Conservation (phyloP, 2,329 filamentous ascomycete genomes). For the Hypoxylon sp. region DNA sequence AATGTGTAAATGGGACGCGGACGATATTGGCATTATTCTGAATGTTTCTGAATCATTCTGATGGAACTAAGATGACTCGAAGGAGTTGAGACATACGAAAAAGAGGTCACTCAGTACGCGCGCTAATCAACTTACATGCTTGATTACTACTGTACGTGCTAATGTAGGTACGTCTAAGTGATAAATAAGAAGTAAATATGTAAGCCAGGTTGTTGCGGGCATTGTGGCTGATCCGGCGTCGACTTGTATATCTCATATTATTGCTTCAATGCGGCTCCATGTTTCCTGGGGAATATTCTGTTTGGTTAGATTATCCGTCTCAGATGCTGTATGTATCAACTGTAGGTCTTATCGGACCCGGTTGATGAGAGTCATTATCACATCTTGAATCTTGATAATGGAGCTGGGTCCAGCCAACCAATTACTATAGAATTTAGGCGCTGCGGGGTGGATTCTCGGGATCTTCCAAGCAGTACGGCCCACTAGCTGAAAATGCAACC, state of each 20-base stretch:
- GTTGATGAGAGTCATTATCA: slow-evolving; percentile 8
- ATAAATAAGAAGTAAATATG: no score
- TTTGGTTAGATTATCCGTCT: slow-evolving; percentile 10
- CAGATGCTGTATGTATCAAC: slow-evolving; percentile 11
- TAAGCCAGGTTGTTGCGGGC: background rate
- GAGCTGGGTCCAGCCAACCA: slow-evolving; percentile 4
- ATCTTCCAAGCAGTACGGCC: slow-evolving; percentile 32
- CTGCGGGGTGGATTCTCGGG: slow-evolving; percentile 9
- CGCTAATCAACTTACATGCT: no score
- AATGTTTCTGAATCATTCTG: background rate
- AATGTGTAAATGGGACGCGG: slow-evolving; percentile 3
- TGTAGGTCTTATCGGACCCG: slow-evolving; percentile 23
- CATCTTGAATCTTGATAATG: slow-evolving; percentile 14
- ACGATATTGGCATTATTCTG: slow-evolving; percentile 5
- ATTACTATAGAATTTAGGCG: slow-evolving; percentile 3
- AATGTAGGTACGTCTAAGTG: slow-evolving; percentile 1
- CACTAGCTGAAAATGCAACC: slow-evolving; percentile 28
- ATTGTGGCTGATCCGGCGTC: slow-evolving; percentile 1
- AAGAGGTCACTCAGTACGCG: no score
- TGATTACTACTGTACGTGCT: background rate
- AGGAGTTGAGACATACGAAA: slow-evolving; percentile 5
- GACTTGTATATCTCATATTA: background rate
- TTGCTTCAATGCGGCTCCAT: slow-evolving; percentile 22
- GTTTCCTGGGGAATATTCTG: background rate
- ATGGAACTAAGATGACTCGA: slow-evolving; percentile 14